A percentile compares a stretch with the other conserved stretches of the same genome.
Evolutionary conservation across 371 early-diverging fungal species (phyloP).

Genomic region (Mucor circinelloides): DNA sequence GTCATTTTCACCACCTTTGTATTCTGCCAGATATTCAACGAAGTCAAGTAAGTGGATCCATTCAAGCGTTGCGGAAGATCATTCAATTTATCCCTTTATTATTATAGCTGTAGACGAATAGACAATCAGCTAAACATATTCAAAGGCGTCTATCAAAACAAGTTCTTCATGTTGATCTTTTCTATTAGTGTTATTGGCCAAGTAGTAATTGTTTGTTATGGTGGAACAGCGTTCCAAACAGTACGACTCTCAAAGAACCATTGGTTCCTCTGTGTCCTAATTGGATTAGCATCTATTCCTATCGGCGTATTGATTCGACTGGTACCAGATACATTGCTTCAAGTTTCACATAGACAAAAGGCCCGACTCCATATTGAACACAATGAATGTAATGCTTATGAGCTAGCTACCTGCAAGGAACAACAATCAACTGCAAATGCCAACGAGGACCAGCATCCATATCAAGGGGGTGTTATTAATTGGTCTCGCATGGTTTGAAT

Average conservation of each 20-base stretch:
- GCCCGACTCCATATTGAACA: background rate
- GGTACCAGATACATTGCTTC: slow-evolving; percentile 53
- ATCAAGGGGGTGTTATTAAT: background rate
- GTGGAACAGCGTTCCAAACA: slow-evolving; percentile 65
- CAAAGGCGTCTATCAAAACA: slow-evolving; percentile 55
- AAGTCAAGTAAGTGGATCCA: slow-evolving; percentile 49
- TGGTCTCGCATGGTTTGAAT: background rate
- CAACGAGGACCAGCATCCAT: background rate
- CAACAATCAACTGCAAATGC: background rate
- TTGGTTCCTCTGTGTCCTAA: slow-evolving; percentile 70
- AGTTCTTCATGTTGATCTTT: slow-evolving; percentile 64
- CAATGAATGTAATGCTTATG: background rate
- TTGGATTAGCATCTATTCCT: slow-evolving; percentile 72
- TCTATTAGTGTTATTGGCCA: slow-evolving; percentile 58
- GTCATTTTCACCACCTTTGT: slow-evolving; percentile 76
- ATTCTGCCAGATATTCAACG: slow-evolving; percentile 74
- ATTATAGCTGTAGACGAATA: slow-evolving; percentile 63
- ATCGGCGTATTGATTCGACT: slow-evolving; percentile 72
- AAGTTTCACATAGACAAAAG: background rate
- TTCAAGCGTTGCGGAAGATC: background rate
- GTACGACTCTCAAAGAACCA: slow-evolving; percentile 48
- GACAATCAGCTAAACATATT: slow-evolving; percentile 70
- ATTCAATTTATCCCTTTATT: background rate
- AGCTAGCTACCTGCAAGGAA: background rate
- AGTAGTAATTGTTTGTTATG: slow-evolving; percentile 63